Evolutionary conservation across 2,329 filamentous ascomycete species (phyloP).

Genomic region (Clonostachys rosea): DNA sequence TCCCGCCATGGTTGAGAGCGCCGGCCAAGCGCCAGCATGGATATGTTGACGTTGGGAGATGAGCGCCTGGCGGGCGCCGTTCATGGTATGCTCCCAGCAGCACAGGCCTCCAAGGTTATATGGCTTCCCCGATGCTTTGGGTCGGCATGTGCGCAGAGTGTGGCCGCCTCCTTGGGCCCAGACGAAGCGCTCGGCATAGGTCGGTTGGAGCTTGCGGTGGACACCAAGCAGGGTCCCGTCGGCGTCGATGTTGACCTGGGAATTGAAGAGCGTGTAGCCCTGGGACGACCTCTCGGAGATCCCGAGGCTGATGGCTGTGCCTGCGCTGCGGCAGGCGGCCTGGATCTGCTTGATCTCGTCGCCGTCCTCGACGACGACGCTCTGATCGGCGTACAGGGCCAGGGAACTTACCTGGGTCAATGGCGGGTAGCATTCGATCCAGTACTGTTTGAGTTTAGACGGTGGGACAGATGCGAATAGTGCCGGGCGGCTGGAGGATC

Average conservation of each 20-base stretch:
- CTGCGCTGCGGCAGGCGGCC: conserved; percentile 24
- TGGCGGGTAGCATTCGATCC: too few species aligned
- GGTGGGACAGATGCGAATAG: too few species aligned
- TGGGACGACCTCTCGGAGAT: conserved; percentile 39
- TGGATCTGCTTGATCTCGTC: conserved; percentile 36
- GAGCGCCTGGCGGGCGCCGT: too few species aligned
- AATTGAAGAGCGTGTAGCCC: conserved; percentile 44
- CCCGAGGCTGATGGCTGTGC: conserved; percentile 39
- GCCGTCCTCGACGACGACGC: conserved; percentile 37
- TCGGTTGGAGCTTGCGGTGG: conserved; percentile 49
- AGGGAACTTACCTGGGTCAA: conserved; percentile 21
- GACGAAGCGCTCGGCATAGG: conserved; percentile 51
- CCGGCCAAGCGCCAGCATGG: too few species aligned
- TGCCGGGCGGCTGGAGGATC: too few species aligned
- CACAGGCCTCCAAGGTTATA: too few species aligned
- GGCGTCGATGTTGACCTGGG: conserved; percentile 38
- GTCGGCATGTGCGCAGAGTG: conserved; percentile 24
- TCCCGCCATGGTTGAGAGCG: too few species aligned
- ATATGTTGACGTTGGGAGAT: too few species aligned
- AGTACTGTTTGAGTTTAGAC: too few species aligned
- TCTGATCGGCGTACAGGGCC: conserved; percentile 35
- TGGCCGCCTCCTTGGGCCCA: conserved; percentile 48
- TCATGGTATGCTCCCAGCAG: too few species aligned
- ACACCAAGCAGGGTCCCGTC: conserved; percentile 40
- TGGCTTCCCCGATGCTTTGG: too few species aligned